These are phyloP conservation scores for Saraca asoca DNA, from an alignment of 331 rosid genomes.

Conservation along the genomic window DNA sequence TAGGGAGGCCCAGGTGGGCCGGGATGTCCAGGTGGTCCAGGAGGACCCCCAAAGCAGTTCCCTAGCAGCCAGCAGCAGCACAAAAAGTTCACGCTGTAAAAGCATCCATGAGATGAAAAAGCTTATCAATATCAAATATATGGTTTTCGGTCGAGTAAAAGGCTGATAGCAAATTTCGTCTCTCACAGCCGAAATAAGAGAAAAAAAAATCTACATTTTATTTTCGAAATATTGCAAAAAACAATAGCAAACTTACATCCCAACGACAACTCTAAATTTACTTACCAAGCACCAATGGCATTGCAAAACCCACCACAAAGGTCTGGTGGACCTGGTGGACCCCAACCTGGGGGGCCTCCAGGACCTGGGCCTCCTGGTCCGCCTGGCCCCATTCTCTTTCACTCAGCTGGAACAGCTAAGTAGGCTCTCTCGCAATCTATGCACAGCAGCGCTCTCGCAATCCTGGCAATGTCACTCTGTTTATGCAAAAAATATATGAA, in stretches of 20 bases:
- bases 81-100: conserved; percentile 42
- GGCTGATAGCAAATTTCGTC: no score
- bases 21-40: conserved; percentile 43
- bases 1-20: conserved; percentile 30
- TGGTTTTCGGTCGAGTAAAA: no score
- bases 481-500: background rate
- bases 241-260: no score
- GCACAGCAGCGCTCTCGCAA: background rate
- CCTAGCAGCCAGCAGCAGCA: conserved; percentile 67
- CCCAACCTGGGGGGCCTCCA: conserved; percentile 43
- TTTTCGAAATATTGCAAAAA: no score
- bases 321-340: conserved; percentile 36
- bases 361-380: conserved; percentile 47
- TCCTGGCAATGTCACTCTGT: background rate
- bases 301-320: conserved; percentile 51
- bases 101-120: background rate
- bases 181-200: no score
- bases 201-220: no score
- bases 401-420: background rate
- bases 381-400: conserved; percentile 42
- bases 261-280: background rate
- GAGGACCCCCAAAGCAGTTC: conserved; percentile 61
- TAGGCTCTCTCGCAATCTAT: background rate
- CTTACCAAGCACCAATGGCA: conserved; percentile 52
- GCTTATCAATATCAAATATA: no score